phyloP scores from a whole-genome alignment of 352 stramenopile genomes.

The Phytopythium delawarense region DNA sequence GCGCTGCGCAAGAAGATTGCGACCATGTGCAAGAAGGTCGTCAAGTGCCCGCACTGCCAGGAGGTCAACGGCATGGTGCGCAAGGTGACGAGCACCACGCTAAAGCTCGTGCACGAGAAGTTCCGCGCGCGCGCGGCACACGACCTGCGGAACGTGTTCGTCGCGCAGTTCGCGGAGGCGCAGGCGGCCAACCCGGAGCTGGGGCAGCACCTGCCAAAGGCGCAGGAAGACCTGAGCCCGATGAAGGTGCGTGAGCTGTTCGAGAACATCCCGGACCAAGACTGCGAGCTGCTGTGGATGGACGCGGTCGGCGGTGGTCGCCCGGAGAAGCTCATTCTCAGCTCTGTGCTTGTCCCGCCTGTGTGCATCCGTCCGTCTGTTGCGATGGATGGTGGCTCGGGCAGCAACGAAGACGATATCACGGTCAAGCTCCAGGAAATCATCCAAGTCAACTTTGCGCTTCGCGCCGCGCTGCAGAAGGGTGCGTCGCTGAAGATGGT shows the following conservation, averaged over 20 bases:
- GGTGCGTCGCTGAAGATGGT: constrained; percentile 97
- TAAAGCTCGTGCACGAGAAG: constrained; percentile 98
- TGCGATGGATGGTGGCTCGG: constrained; percentile 94
- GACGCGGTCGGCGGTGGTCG: constrained; percentile 86
- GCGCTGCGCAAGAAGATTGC: constrained; percentile 93
- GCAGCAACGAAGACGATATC: constrained; percentile 98
- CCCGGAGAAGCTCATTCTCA: constrained; percentile 98
- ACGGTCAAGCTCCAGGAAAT: constrained; percentile 99
- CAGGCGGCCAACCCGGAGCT: constrained; percentile 85
- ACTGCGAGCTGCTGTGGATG: constrained; percentile 98
- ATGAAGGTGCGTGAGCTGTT: constrained; percentile 94
- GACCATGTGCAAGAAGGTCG: constrained; percentile 96
- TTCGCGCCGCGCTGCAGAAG: constrained; percentile 92
- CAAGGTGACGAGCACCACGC: constrained; percentile 95
- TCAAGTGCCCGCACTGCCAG: constrained; percentile 95
- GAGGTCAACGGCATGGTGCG: constrained; percentile 97
- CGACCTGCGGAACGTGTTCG: constrained; percentile 81
- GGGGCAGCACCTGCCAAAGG: constrained; percentile 77
- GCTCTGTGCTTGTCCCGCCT: constrained; percentile 96
- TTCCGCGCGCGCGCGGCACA: constrained; percentile 90
- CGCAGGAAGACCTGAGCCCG: constrained; percentile 89
- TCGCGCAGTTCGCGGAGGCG: constrained; percentile 76
- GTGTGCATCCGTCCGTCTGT: constrained; percentile 99
- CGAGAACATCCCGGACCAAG: constrained; percentile 95
- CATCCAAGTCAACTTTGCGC: constrained; percentile 97